Evolutionary conservation across 2,329 filamentous ascomycete genomes (phyloP), one percentile per base, ranked within the genome.

Genomic region (Myriosclerotinia scirpicola): DNA sequence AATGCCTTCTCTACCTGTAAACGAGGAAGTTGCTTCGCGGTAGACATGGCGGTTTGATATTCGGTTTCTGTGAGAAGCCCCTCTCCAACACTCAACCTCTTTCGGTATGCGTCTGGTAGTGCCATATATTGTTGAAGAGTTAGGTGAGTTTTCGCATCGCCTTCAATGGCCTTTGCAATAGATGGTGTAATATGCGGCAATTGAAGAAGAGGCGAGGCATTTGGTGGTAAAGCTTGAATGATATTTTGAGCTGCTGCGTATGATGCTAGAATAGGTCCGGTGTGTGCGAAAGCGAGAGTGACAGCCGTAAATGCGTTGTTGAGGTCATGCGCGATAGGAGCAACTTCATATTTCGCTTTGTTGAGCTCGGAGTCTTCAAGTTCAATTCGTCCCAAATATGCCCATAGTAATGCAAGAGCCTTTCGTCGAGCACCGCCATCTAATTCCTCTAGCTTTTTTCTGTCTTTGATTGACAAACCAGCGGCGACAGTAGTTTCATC

Each of bases 1-100:
- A 97, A 99, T 9, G 93, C 92, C 80, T 93, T 96, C 75, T 92
- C 92, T 14, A 99, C 87, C 67, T 90, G 86, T 65, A 99, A 83
- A 70, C 87, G 86, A 1, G 95, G 95, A 38, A 99, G 84, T 79
- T 97, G 92, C 73, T 87, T 87, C 38, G 93, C 93, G 40, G 97
- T 90, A 56, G 80, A 80, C 68, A 97, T 83, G 48, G 90, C 90
- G 53, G 88, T 85, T 70, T 86, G 82, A 79, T 97, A 97, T 77
- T 97, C 87, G 68, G 85, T 79, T 71, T 92, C 88, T 5, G 85
- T 88, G 48, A 99, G 81, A 52, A 94, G 87, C 52, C 82, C 84
- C 66, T 87, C 82, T 71, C 89, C 89, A 55, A 95, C 85, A 26
- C 89, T 87, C 50, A 93, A 82, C 68, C 84, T 84, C 74, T 87